Percentiles rank a stretch among this genome's conserved stretches.
phyloP scores from a whole-genome alignment of 2,329 filamentous ascomycete species.

The Penicillium sp. region DNA sequence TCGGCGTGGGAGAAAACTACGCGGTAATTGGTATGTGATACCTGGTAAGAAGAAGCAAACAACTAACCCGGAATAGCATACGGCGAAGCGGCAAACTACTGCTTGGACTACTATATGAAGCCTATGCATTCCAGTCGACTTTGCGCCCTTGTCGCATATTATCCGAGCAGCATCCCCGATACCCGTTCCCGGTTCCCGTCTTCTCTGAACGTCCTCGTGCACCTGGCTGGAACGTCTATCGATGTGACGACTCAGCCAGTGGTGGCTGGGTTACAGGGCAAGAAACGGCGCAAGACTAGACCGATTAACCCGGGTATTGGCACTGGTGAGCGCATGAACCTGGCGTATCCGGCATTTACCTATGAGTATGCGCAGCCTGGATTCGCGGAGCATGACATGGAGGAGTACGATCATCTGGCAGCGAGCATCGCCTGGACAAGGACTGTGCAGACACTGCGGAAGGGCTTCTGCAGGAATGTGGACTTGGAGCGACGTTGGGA shows the following conservation, averaged over 20 bases:
- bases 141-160: slow-evolving; percentile 59
- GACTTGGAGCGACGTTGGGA: slow-evolving; percentile 37
- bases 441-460: slow-evolving; percentile 56
- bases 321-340: slow-evolving; percentile 42
- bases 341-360: slow-evolving; percentile 43
- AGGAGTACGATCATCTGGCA: slow-evolving; percentile 61
- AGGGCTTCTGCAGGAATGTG: slow-evolving; percentile 51
- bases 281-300: slow-evolving; percentile 47
- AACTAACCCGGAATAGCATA: slow-evolving; percentile 46
- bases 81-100: slow-evolving; percentile 57
- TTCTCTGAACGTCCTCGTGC: slow-evolving; percentile 50
- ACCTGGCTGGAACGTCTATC: slow-evolving; percentile 52
- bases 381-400: slow-evolving; percentile 66
- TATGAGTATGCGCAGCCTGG: slow-evolving; percentile 57
- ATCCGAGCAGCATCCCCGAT: slow-evolving; percentile 56
- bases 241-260: slow-evolving; percentile 47
- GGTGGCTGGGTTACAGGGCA: slow-evolving; percentile 53
- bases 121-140: slow-evolving; percentile 52
- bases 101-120: slow-evolving; percentile 55
- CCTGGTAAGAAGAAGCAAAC: background rate
- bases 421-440: slow-evolving; percentile 67
- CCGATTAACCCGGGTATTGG: slow-evolving; percentile 50
- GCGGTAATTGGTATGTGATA: slow-evolving; percentile 54
- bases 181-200: slow-evolving; percentile 37
- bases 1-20: slow-evolving; percentile 57